Evolutionary conservation across 2,329 filamentous ascomycete species (phyloP).

Genomic region (Arthrinium puccinioides): DNA sequence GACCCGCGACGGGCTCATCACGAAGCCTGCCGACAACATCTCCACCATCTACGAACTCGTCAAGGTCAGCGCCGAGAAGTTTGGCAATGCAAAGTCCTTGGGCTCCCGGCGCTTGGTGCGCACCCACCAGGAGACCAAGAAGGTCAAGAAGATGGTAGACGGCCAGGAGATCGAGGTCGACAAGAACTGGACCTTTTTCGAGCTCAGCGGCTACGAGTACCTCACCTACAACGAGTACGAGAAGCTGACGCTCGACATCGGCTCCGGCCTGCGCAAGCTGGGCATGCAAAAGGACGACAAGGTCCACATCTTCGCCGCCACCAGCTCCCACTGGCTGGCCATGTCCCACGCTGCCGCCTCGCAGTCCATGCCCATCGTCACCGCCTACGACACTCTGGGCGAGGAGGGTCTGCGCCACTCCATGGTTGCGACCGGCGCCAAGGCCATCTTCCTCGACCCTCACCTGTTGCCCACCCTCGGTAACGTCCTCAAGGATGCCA

Average conservation of each 20-base stretch:
- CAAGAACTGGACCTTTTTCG: conserved; percentile 85
- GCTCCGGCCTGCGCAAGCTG: conserved; percentile 64
- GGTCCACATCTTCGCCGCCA: conserved; percentile 75
- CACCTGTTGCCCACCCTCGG: conserved; percentile 54
- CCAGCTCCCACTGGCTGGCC: conserved; percentile 47
- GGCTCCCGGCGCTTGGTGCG: conserved; percentile 68
- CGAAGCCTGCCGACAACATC: conserved; percentile 56
- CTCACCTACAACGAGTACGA: conserved; percentile 74
- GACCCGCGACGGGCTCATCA: conserved; percentile 54
- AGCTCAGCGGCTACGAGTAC: conserved; percentile 73
- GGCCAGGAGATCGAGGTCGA: conserved; percentile 72
- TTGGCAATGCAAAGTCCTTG: conserved; percentile 57
- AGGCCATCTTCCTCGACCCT: conserved; percentile 69
- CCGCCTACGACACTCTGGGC: conserved; percentile 69
- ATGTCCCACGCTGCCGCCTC: conserved; percentile 50
- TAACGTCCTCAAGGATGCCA: conserved; percentile 45
- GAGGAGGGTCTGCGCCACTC: conserved; percentile 67
- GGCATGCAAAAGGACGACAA: conserved; percentile 62
- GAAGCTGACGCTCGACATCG: conserved; percentile 58
- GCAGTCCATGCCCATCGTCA: conserved; percentile 75
- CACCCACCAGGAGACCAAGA: conserved; percentile 77
- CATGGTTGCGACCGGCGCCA: conserved; percentile 61
- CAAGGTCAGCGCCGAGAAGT: conserved; percentile 56
- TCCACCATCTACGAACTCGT: conserved; percentile 72
- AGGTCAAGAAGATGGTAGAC: conserved; percentile 81